phyloP scores from a whole-genome alignment of 1,284 basidiomycete genomes.

The Earliella scabrosa region DNA sequence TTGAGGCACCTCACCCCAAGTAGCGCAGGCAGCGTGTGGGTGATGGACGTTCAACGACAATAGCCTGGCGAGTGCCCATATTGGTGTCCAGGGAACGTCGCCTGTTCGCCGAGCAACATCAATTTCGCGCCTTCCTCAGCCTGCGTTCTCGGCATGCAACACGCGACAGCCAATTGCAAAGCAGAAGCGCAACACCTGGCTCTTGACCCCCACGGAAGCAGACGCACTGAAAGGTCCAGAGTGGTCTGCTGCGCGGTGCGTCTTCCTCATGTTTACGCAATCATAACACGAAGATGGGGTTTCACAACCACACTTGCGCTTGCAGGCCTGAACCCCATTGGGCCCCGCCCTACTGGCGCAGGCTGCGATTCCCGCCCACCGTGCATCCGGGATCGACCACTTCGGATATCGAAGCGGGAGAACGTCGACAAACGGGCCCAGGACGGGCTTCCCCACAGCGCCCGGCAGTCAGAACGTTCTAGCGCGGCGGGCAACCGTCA shows the following conservation, averaged over 20 bases:
- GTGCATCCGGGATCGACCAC: too few relatives aligned
- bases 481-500: background rate
- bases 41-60: conserved; percentile 3
- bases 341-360: too few relatives aligned
- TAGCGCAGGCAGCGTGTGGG: background rate
- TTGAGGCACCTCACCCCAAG: conserved; percentile 6
- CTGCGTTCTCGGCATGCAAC: background rate
- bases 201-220: background rate
- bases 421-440: background rate
- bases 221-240: background rate
- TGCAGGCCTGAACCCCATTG: too few relatives aligned
- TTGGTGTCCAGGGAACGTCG: background rate
- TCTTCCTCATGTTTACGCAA: conserved; percentile 12
- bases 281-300: conserved; percentile 13
- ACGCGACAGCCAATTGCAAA: background rate
- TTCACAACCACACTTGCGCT: background rate
- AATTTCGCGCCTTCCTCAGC: background rate
- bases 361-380: too few relatives aligned
- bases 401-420: background rate
- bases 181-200: background rate
- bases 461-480: background rate
- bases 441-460: too few relatives aligned
- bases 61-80: conserved; percentile 7
- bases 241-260: conserved; percentile 9
- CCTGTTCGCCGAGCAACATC: background rate